These are phyloP conservation scores for Phlebopus sp. DNA, from an alignment of 1,284 basidiomycete species.

Conservation along the genomic window DNA sequence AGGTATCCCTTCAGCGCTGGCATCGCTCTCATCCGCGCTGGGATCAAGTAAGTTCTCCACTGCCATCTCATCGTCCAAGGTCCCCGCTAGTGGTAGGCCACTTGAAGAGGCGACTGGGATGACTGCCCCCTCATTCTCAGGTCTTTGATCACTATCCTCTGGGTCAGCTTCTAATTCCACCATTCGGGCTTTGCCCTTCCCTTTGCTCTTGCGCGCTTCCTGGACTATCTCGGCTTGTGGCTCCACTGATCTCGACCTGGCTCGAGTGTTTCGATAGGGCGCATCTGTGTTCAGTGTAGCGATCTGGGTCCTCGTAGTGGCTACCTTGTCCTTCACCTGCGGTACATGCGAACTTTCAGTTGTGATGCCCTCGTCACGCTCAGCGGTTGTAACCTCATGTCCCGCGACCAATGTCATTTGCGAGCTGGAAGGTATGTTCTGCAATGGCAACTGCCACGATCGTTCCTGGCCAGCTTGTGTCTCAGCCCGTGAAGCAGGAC, in stretches of 20 bases:
- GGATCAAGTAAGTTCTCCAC: constrained; percentile 24
- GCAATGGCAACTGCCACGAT: background rate
- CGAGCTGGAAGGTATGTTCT: constrained; percentile 7
- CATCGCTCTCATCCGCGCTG: background rate
- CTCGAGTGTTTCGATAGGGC: constrained; percentile 19
- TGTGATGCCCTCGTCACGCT: constrained; percentile 8
- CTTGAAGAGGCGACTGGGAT: background rate
- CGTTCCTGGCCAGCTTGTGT: background rate
- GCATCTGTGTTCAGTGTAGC: background rate
- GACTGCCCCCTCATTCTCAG: background rate
- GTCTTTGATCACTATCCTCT: constrained; percentile 9
- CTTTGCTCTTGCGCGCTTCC: background rate
- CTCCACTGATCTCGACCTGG: constrained; percentile 22
- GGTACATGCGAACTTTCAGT: too few species aligned
- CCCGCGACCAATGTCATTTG: constrained; percentile 8
- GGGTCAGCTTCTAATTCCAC: constrained; percentile 3
- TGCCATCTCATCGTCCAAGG: constrained; percentile 18
- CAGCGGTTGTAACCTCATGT: constrained; percentile 3
- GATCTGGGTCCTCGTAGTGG: background rate
- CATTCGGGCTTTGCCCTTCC: constrained; percentile 12
- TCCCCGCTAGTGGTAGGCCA: constrained; percentile 1
- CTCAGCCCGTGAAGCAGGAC: background rate
- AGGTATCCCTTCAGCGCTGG: background rate
- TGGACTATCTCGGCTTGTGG: background rate
- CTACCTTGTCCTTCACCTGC: too few species aligned